These are phyloP conservation scores for Triticum timopheevii DNA, from an alignment of 176 grass and related monocot species.

Conservation along the genomic window DNA sequence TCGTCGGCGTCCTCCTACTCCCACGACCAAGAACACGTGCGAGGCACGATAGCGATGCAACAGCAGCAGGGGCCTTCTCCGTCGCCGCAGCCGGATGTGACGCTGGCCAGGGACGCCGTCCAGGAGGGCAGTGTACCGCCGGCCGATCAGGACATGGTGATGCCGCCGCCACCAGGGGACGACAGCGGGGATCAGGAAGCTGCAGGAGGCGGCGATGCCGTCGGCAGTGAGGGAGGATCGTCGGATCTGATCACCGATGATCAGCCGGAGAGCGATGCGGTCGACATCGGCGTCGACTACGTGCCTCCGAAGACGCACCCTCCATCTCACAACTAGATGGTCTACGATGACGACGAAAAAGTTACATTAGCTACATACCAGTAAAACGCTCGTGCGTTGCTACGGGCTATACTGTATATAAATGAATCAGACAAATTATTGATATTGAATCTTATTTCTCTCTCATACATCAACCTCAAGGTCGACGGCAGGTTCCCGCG, in stretches of 20 bases:
- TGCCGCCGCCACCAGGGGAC: neutral
- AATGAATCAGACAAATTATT: no score
- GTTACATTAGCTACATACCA: no score
- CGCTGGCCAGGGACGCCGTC: neutral
- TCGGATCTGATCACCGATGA: neutral
- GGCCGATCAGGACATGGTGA: neutral
- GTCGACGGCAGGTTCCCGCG: no score
- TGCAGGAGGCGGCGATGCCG: neutral
- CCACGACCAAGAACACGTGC: neutral
- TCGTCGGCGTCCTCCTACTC: neutral
- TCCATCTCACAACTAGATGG: constrained; percentile 45
- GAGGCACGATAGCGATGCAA: neutral
- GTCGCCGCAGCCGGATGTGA: neutral
- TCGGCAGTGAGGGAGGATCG: neutral
- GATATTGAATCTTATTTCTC: no score
- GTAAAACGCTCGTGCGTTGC: no score
- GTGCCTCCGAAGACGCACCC: constrained; percentile 38
- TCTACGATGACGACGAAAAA: constrained; percentile 17
- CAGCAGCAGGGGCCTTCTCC: constrained; percentile 8
- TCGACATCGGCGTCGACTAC: constrained; percentile 22
- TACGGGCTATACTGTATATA: no score
- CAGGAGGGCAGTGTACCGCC: neutral
- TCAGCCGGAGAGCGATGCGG: neutral
- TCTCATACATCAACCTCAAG: no score
- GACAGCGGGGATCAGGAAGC: neutral